A percentile compares a stretch with the other conserved stretches of the same genome.
These are phyloP conservation scores for Scutellaria baicalensis DNA, from an alignment of 257 asterid species.

Conservation along the genomic window DNA sequence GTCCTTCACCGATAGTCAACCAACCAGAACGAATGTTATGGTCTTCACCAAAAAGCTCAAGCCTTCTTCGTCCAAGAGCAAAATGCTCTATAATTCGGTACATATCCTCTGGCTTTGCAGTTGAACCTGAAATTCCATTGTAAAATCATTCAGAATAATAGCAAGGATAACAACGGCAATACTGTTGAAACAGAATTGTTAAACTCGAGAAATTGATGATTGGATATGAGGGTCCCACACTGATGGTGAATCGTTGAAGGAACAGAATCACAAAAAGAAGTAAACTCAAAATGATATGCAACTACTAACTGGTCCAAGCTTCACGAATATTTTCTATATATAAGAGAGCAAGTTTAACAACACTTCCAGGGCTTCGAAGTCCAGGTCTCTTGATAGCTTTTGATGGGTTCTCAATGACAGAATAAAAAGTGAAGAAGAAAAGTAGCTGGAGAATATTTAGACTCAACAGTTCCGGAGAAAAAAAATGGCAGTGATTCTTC, in stretches of 20 bases:
- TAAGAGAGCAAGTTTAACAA: not conserved
- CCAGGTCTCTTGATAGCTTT: not conserved
- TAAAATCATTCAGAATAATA: not conserved
- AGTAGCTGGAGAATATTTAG: no score
- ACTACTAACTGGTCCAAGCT: not conserved
- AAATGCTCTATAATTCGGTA: conserved; percentile 95
- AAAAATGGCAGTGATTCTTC: not conserved
- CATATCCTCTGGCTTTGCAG: conserved; percentile 99
- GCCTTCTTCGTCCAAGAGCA: conserved; percentile 98
- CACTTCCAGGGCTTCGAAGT: not conserved
- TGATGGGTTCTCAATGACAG: no score
- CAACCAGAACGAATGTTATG: conserved; percentile 97
- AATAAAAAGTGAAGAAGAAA: no score
- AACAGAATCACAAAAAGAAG: not conserved
- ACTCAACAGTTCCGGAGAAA: no score
- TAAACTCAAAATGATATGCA: not conserved
- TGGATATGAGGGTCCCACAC: not conserved
- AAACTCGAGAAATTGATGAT: not conserved
- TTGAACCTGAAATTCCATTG: conserved; percentile 57
- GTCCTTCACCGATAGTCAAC: conserved; percentile 93
- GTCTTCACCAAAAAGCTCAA: conserved; percentile 98
- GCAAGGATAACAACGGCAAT: conserved; percentile 4
- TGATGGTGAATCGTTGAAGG: not conserved
- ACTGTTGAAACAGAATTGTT: not conserved
- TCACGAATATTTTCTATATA: not conserved